Base-by-base conservation (phyloP, 345 rosid genomes). In the Salix brachista region DNA sequence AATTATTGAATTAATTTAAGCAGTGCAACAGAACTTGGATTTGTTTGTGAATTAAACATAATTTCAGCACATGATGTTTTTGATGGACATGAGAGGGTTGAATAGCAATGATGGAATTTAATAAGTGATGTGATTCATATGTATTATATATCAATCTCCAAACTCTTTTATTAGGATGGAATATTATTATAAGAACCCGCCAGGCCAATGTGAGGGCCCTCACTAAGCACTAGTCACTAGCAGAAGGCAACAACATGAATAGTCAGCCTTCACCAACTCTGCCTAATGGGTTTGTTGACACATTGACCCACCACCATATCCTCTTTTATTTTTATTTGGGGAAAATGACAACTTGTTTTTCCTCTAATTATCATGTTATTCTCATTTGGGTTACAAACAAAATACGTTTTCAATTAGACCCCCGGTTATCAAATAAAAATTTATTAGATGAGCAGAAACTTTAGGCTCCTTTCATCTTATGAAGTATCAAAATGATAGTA, bases 251-350 rank as follows among this genome's bases (percentile, higher is more conserved):
- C 11, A 52, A 4, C 12, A 41, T 11, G 66, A 32, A n/a, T 1
- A 71, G 74, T 54, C 80, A 64, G 69, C 79, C 79, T 67, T 73
- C 79, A 70, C 81, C 80, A 76, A 76, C 75, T 79, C 28, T 60
- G 70, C n/a, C 70, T 8, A 4, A 70, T 48, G 81, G 70, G 82
- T 44, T 80, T 72, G 86, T 81, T 77, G 85, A 77, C 85, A 34
- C 81, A 52, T 66, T 42, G 83, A 82, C 83, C 70, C 75, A 44
- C 81, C 69, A 61, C 79, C 83, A 41, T 54, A 32, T 62, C 42
- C 14, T 23, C 32, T 48, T 26, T 17, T 56, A n/a, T 56, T 56
- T n/a, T 56, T n/a, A 56, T 9, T 3, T 23, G 3, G 62, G 62
- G 28, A 58, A 9, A 58, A n/a, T 58, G 23, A 10, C 26, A 58